A percentile compares a stretch with the other conserved stretches of the same genome.
Conservation (phyloP, 257 asterid genomes). For the Solanum chmielewskii region DNA sequence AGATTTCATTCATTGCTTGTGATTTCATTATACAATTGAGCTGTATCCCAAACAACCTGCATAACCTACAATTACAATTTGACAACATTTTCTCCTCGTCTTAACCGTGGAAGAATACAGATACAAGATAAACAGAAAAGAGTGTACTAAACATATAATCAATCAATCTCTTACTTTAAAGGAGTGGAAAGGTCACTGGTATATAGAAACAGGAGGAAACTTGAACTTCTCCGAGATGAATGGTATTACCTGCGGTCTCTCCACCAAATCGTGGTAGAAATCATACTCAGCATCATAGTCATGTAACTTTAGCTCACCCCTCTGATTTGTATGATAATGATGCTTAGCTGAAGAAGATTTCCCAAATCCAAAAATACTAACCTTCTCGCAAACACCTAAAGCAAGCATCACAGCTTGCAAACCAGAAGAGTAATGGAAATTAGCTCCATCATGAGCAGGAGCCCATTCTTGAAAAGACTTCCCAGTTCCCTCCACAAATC, state of each 20-base stretch:
- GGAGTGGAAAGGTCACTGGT: slow-evolving; percentile 28
- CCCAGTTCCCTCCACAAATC: slow-evolving; percentile 40
- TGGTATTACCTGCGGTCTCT: slow-evolving; percentile 48
- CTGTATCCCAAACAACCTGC: not conserved
- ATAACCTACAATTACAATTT: not conserved
- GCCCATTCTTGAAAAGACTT: slow-evolving; percentile 54
- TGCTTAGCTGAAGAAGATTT: slow-evolving; percentile 59
- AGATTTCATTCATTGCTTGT: not conserved
- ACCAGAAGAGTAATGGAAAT: slow-evolving; percentile 92
- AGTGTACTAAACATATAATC: not conserved
- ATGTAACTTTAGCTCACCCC: slow-evolving; percentile 66
- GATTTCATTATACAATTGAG: slow-evolving; percentile 5
- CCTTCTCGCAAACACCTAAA: slow-evolving; percentile 76
- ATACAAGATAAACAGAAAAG: not conserved
- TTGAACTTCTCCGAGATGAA: slow-evolving; percentile 58
- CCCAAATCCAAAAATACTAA: slow-evolving; percentile 79
- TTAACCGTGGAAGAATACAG: not conserved
- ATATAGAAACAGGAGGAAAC: slow-evolving; percentile 54
- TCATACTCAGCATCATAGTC: slow-evolving; percentile 96
- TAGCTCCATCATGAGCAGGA: slow-evolving; percentile 52
- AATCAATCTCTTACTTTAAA: not conserved
- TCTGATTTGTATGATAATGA: slow-evolving; percentile 89
- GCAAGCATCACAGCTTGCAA: slow-evolving; percentile 92
- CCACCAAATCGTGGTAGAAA: slow-evolving; percentile 52
- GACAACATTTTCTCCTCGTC: not conserved